Evolutionary conservation across 495 filamentous ascomycete species (phyloP).

Genomic region (Penicillium diatomitis): DNA sequence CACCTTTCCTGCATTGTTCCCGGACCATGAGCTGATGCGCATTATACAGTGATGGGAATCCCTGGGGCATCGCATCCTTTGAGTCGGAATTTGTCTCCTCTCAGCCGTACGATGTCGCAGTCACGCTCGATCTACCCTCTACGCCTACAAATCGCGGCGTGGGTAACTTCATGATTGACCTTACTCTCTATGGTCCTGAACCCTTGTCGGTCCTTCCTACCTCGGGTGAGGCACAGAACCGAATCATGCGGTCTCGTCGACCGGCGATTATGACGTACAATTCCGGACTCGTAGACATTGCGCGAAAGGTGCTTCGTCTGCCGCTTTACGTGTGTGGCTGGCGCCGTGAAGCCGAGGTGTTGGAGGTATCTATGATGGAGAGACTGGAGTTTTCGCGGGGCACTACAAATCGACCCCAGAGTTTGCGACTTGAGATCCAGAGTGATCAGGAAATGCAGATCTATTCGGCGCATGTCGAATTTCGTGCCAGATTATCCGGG

Average conservation of each 20-base stretch:
- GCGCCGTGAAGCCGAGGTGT: slow-evolving; percentile 40
- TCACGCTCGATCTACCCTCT: slow-evolving; percentile 64
- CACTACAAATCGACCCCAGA: slow-evolving; percentile 46
- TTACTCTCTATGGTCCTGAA: slow-evolving; percentile 50
- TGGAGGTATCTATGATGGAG: slow-evolving; percentile 69
- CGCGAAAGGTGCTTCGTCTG: slow-evolving; percentile 40
- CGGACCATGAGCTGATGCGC: neutral
- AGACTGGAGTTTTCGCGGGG: slow-evolving; percentile 51
- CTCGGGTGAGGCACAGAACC: slow-evolving; percentile 15
- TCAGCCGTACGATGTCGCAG: slow-evolving; percentile 56
- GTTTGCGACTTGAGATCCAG: slow-evolving; percentile 57
- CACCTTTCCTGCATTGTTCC: neutral
- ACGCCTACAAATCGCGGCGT: slow-evolving; percentile 41
- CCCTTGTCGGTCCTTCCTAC: slow-evolving; percentile 17
- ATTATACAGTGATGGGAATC: slow-evolving; percentile 25
- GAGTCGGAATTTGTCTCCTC: slow-evolving; percentile 32
- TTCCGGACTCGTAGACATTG: slow-evolving; percentile 47
- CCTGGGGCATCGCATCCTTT: slow-evolving; percentile 35
- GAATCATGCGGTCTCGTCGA: slow-evolving; percentile 42
- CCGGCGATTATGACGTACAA: slow-evolving; percentile 60
- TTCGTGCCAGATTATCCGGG: slow-evolving; percentile 65
- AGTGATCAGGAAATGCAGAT: slow-evolving; percentile 58
- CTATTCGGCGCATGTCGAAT: slow-evolving; percentile 57
- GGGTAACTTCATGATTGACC: slow-evolving; percentile 91
- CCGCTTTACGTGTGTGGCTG: slow-evolving; percentile 54